phyloP scores from a whole-genome alignment of 768 basidiomycete genomes.

The Trichaptum fuscoviolaceum region DNA sequence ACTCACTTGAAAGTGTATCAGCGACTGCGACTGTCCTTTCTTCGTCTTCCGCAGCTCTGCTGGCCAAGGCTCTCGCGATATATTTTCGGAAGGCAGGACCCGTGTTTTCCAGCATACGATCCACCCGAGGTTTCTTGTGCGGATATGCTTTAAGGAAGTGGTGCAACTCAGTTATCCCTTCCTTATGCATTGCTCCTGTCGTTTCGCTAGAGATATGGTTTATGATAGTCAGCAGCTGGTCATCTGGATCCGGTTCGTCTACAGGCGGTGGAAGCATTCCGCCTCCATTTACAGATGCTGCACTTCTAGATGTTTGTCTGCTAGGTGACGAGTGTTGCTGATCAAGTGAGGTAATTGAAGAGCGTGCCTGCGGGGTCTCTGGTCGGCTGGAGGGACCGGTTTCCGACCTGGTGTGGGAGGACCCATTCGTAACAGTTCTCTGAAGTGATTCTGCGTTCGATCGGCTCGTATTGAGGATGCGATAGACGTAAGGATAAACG shows the following conservation, averaged over 20 bases:
- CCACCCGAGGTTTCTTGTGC: conserved; percentile 74
- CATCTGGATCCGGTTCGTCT: conserved; percentile 85
- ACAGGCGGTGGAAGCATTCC: conserved; percentile 42
- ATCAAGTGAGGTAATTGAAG: conserved; percentile 38
- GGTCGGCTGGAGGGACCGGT: conserved; percentile 65
- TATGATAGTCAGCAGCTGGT: conserved; percentile 75
- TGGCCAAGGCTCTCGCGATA: conserved; percentile 82
- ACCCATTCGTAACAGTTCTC: conserved; percentile 9
- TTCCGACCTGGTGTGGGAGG: conserved; percentile 29
- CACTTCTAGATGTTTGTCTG: conserved; percentile 63
- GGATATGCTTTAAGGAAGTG: conserved; percentile 91
- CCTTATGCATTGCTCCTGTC: conserved; percentile 84
- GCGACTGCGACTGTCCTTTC: conserved; percentile 77
- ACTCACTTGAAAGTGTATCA: conserved; percentile 76
- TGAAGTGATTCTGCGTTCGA: conserved; percentile 34
- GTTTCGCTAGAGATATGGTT: conserved; percentile 86
- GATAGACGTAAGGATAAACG: conserved; percentile 92
- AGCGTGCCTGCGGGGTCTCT: conserved; percentile 58
- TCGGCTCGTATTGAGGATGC: conserved; percentile 72
- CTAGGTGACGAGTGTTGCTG: conserved; percentile 54
- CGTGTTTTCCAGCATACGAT: conserved; percentile 84
- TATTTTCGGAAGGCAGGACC: conserved; percentile 90
- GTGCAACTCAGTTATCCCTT: conserved; percentile 92
- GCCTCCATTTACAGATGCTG: conserved; percentile 56
- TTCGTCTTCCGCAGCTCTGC: conserved; percentile 81